These are phyloP conservation scores for Phytophthora citrophthora DNA, from an alignment of 352 stramenopile genomes.

Conservation along the genomic window DNA sequence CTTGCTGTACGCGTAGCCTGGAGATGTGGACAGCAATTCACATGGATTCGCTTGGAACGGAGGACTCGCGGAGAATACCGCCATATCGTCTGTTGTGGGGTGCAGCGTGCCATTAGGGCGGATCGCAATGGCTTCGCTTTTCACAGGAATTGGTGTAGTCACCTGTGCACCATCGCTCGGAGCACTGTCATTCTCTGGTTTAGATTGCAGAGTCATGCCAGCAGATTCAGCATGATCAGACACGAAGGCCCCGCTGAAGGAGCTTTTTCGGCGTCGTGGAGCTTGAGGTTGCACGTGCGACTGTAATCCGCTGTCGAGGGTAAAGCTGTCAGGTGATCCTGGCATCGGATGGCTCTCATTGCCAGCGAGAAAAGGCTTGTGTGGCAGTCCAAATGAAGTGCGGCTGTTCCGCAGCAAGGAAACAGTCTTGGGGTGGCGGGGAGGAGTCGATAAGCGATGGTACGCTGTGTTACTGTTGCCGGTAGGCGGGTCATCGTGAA, in stretches of 20 bases:
- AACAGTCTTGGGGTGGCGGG: slow-evolving; percentile 69
- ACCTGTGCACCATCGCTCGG: neutral
- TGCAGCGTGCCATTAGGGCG: neutral
- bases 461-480: slow-evolving; percentile 35
- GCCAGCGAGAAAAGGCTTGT: slow-evolving; percentile 18
- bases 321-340: slow-evolving; percentile 74
- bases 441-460: slow-evolving; percentile 68
- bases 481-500: slow-evolving; percentile 46
- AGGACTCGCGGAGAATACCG: slow-evolving; percentile 55
- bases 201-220: neutral
- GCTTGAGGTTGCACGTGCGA: slow-evolving; percentile 19
- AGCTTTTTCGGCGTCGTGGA: slow-evolving; percentile 41
- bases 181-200: slow-evolving; percentile 8
- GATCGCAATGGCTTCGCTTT: slow-evolving; percentile 27
- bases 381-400: slow-evolving; percentile 37
- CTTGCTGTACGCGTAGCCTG: slow-evolving; percentile 78
- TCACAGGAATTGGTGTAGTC: neutral
- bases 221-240: slow-evolving; percentile 31
- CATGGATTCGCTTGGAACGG: slow-evolving; percentile 73
- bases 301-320: slow-evolving; percentile 42
- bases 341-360: slow-evolving; percentile 41
- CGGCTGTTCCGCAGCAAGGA: slow-evolving; percentile 49
- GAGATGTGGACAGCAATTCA: slow-evolving; percentile 75
- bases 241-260: slow-evolving; percentile 52
- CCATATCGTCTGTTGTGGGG: slow-evolving; percentile 21